Conservation (phyloP, 495 filamentous ascomycete species). For the Zalerion maritima region DNA sequence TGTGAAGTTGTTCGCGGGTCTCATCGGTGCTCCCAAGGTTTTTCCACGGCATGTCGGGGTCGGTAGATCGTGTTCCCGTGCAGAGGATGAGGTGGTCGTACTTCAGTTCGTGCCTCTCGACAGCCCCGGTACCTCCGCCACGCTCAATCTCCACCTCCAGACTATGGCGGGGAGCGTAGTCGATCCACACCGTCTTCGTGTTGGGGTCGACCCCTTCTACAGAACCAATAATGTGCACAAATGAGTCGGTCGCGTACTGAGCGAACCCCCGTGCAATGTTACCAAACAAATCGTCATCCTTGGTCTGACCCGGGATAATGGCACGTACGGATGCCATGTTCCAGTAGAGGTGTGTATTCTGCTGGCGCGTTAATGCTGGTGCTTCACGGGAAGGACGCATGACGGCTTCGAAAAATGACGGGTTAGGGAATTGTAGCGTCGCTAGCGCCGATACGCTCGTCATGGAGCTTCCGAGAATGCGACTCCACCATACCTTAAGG, state of each 20-base stretch:
- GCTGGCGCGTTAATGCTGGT: too few relatives aligned
- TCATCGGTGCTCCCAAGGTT: slow-evolving; percentile 23
- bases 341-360: slow-evolving; percentile 43
- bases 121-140: slow-evolving; percentile 9
- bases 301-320: slow-evolving; percentile 32
- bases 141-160: too few relatives aligned
- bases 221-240: slow-evolving; percentile 28
- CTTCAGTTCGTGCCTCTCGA: too few relatives aligned
- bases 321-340: slow-evolving; percentile 41
- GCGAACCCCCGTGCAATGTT: slow-evolving; percentile 24
- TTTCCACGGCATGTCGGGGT: slow-evolving; percentile 26
- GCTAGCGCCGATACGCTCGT: too few relatives aligned
- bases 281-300: slow-evolving; percentile 31
- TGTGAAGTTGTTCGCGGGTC: slow-evolving; percentile 11
- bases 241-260: slow-evolving; percentile 21
- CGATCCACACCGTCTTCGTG: slow-evolving; percentile 15
- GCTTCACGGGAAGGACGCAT: too few relatives aligned
- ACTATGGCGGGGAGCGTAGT: slow-evolving; percentile 3
- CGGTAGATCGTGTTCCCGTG: slow-evolving; percentile 15
- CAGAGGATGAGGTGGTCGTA: slow-evolving; percentile 23
- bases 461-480: slow-evolving; percentile 5
- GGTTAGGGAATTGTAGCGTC: too few relatives aligned
- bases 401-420: too few relatives aligned
- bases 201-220: slow-evolving; percentile 20
- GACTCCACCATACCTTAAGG: not conserved